Evolutionary conservation across 495 filamentous ascomycete species (phyloP), one percentile per base, ranked within the genome.

Genomic region (Hypoxylon fragiforme): DNA sequence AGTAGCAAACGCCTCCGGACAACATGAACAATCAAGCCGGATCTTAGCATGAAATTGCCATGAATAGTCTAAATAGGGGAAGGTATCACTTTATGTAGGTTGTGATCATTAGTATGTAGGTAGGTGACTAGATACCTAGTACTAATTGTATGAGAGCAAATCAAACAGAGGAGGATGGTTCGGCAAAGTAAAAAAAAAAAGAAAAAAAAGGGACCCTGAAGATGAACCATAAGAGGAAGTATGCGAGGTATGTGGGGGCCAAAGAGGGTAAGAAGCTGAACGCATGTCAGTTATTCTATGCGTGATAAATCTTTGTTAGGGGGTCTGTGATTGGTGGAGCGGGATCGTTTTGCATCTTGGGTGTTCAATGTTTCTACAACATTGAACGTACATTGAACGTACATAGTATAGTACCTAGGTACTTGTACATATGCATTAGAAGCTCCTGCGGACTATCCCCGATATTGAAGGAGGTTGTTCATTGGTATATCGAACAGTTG

Each of bases 211-310:
- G 24, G 14, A 48, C 18, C 5, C 45, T 45, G 38, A 50, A 7
- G 45, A 44, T 36, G 13, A 37, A 35, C 40, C 39, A 15, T 3
- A 44, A 36, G 49, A 50, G 57, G 39, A 32, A 49, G 34, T 47
- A 28, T 7, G 26, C 11, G 5, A 30, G 26, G n/a, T n/a, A n/a
- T n/a, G n/a, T n/a, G n/a, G n/a, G n/a, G n/a, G n/a, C n/a, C n/a
- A n/a, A n/a, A n/a, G n/a, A n/a, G n/a, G 44, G 51, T 46, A 47
- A 61, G 57, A 55, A 61, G 51, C 50, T 55, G 50, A 50, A 56
- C n/a, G 46, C 34, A 61, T 55, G 52, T 48, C 41, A 51, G 47
- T 18, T 7, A 44, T 56, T 56, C 46, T 61, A 51, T 45, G 46
- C 44, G 57, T 55, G 45, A 61, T 50, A 61, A 44, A 57, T 50